Evolutionary conservation across 208 protist genomes (phyloP).

Genomic region (Crithidia thermophila): DNA sequence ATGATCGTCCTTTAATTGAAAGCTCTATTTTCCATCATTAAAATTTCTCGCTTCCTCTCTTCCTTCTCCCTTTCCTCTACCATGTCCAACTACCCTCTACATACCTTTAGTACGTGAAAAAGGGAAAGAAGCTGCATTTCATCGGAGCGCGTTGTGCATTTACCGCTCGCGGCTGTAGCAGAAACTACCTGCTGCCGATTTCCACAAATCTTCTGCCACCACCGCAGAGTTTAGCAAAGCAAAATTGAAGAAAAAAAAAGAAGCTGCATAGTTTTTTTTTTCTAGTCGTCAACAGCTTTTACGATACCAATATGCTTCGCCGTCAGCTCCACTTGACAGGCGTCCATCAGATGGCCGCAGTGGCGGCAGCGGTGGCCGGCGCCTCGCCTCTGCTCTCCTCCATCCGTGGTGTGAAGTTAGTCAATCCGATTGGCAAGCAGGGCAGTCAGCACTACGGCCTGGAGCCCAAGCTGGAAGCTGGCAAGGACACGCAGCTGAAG

Average conservation of each 20-base stretch:
- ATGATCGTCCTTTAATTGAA: neutral
- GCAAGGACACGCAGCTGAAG: slow-evolving; percentile 88
- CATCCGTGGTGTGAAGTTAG: slow-evolving; percentile 63
- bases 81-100: too few species aligned
- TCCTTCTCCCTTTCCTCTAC: neutral
- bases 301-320: slow-evolving; percentile 15
- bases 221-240: too few species aligned
- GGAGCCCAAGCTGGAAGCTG: slow-evolving; percentile 85
- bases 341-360: neutral
- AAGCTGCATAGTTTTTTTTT: too few species aligned
- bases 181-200: too few species aligned
- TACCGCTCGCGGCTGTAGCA: too few species aligned
- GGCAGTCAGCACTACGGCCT: slow-evolving; percentile 89
- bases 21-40: neutral
- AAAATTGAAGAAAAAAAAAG: too few species aligned
- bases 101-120: too few species aligned
- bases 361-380: neutral
- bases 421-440: slow-evolving; percentile 84
- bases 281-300: too few species aligned
- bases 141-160: too few species aligned
- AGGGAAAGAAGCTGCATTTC: too few species aligned
- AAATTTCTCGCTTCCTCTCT: neutral
- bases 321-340: slow-evolving; percentile 7
- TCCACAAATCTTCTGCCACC: too few species aligned
- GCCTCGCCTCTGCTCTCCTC: neutral